Base-by-base conservation (phyloP, 2,329 filamentous ascomycete species). In the Aspergillus amoenus region DNA sequence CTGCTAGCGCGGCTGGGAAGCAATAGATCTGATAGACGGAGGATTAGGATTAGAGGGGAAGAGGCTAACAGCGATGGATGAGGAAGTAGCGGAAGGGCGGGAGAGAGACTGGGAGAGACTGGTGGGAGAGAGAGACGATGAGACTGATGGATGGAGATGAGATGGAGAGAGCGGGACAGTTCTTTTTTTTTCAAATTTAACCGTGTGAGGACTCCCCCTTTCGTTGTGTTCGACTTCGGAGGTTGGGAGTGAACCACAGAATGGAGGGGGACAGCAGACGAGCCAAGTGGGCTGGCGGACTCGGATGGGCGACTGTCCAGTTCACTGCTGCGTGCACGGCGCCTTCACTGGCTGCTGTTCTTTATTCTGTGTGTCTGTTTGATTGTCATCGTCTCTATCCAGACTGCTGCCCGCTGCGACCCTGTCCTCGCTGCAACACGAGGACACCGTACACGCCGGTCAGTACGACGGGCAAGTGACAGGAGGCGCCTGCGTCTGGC, bases 271-370 rank as follows among this genome's bases (percentile, higher is more conserved):
- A 18, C 21, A 24, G 34, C 58, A 43, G 52, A 56, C 51, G 56
- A 54, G 51, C 50, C n/a, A 58, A 61, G 61, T 61, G 61, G 61
- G 56, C 46, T 59, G 55, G 51, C 55, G 57, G 46, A 55, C 46
- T 37, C 49, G 42, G 57, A 61, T 61, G 57, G 51, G 49, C 45
- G 17, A 11, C 27, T 6, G 27, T 11, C 9, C 8, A 27, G 27
- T 30, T 30, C 27, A 11, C 21, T 21, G 21, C 21, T 21, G 27
- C 8, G 27, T 11, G 27, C 27, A 11, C 27, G 27, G 4, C 27
- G 27, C 2, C 27, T 30, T 30, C 27, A 30, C 27, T 30, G 27
- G 27, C 27, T 2, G 9, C 8, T 30, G 8, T 8, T 8, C 9
- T 27, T 27, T 8, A 27, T 27, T 30, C 9, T 30, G 27, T 9